Evolutionary conservation across 257 asterid genomes (phyloP).

Genomic region (Solanum rostratum): DNA sequence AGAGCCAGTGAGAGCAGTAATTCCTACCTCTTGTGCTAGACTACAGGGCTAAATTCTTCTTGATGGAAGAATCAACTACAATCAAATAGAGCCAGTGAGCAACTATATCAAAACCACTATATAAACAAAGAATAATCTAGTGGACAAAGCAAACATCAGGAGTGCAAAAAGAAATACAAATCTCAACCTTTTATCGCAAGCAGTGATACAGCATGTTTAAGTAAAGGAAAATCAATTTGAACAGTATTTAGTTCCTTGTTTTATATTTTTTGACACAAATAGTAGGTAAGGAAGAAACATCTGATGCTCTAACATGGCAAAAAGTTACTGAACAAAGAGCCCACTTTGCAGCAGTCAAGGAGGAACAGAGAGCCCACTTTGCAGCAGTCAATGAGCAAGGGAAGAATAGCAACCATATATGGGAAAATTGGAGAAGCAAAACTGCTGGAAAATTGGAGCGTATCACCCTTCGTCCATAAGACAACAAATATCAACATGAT

Average conservation of each 20-base stretch:
- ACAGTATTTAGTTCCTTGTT: neutral
- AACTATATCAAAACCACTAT: neutral
- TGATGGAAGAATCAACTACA: constrained; percentile 34
- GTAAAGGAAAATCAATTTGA: neutral
- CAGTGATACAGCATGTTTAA: neutral
- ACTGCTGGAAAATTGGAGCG: constrained; percentile 18
- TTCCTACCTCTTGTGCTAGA: constrained; percentile 33
- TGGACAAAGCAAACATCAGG: neutral
- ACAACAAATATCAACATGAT: constrained; percentile 14
- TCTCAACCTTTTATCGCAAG: neutral
- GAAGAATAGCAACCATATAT: too few species aligned
- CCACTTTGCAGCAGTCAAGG: too few species aligned
- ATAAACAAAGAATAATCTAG: neutral
- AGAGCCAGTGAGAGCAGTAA: neutral
- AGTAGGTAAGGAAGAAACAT: neutral
- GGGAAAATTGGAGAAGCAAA: too few species aligned
- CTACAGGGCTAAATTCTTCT: constrained; percentile 21
- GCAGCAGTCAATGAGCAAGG: too few species aligned
- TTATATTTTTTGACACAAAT: neutral
- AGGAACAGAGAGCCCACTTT: too few species aligned
- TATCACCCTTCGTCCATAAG: constrained; percentile 21
- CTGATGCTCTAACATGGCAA: neutral
- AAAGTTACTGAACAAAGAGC: neutral
- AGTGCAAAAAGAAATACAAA: neutral
- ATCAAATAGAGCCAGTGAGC: neutral